phyloP scores from a whole-genome alignment of 352 stramenopile species.

The Globisporangium sylvaticum region DNA sequence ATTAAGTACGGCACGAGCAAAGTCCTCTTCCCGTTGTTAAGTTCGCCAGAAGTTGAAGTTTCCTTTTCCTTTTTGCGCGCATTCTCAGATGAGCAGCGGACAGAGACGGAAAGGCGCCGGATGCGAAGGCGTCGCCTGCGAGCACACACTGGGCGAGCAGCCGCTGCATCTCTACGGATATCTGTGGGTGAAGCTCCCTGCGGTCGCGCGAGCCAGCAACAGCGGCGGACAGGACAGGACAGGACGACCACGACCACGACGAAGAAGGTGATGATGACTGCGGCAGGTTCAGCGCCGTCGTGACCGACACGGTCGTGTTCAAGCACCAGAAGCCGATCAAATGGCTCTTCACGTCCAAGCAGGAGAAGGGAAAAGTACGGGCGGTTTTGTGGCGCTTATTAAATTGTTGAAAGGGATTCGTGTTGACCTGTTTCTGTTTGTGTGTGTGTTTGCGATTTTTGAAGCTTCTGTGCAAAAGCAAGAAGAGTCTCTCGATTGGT shows the following conservation, averaged over 20 bases:
- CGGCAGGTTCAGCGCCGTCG: slow-evolving; percentile 37
- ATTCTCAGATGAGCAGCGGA: background rate
- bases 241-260: background rate
- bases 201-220: background rate
- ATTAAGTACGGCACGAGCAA: too few species aligned
- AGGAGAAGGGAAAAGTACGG: slow-evolving; percentile 56
- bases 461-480: slow-evolving; percentile 63
- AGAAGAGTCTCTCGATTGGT: slow-evolving; percentile 43
- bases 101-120: slow-evolving; percentile 35
- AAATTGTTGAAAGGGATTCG: background rate
- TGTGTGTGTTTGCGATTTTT: background rate
- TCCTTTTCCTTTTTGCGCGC: background rate
- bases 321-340: slow-evolving; percentile 62
- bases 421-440: background rate
- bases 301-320: slow-evolving; percentile 72
- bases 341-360: slow-evolving; percentile 73
- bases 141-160: slow-evolving; percentile 57
- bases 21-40: background rate
- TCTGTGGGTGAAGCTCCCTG: slow-evolving; percentile 45
- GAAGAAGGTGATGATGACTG: slow-evolving; percentile 11
- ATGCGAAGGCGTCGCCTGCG: slow-evolving; percentile 60
- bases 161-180: slow-evolving; percentile 62
- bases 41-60: slow-evolving; percentile 2
- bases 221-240: background rate
- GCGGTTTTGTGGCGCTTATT: background rate